Conservation (phyloP, 1,284 basidiomycete genomes). For the Schizophyllum amplum region DNA sequence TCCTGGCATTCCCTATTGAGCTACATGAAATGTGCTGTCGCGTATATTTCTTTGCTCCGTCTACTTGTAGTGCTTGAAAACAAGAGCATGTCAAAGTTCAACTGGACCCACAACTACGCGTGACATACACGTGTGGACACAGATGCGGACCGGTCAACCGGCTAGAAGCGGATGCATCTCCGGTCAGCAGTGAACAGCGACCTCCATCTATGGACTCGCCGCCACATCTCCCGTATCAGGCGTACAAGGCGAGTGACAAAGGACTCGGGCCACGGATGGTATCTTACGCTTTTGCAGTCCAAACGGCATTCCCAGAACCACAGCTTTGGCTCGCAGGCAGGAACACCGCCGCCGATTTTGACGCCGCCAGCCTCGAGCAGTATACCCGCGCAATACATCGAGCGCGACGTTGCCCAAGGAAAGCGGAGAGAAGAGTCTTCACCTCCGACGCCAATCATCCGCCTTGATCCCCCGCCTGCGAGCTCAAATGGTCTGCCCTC, state of each 20-base stretch:
- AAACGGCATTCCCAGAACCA: conserved; percentile 58
- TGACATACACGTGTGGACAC: neutral
- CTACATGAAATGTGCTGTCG: too few relatives aligned
- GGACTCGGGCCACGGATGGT: conserved; percentile 3
- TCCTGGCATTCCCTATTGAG: too few relatives aligned
- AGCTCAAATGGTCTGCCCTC: conserved; percentile 12
- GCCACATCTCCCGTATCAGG: conserved; percentile 55
- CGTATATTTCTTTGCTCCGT: too few relatives aligned
- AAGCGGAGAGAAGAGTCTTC: neutral
- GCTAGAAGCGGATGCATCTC: neutral
- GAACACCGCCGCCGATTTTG: conserved; percentile 7
- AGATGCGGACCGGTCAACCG: neutral
- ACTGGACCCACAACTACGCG: neutral
- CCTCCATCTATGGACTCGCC: conserved; percentile 13
- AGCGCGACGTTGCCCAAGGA: conserved; percentile 9
- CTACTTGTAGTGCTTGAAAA: too few relatives aligned
- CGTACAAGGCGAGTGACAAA: conserved; percentile 49
- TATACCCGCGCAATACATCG: conserved; percentile 4
- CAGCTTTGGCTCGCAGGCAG: conserved; percentile 24
- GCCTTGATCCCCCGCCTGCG: conserved; percentile 14
- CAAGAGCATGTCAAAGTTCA: neutral
- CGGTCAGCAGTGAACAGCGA: conserved; percentile 1
- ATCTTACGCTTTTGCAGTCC: conserved; percentile 33
- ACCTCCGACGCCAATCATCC: conserved; percentile 9
- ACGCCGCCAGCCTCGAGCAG: conserved; percentile 9